Evolutionary conservation across 2,329 filamentous ascomycete species (phyloP).

Genomic region (Penicillium hesseltinei): DNA sequence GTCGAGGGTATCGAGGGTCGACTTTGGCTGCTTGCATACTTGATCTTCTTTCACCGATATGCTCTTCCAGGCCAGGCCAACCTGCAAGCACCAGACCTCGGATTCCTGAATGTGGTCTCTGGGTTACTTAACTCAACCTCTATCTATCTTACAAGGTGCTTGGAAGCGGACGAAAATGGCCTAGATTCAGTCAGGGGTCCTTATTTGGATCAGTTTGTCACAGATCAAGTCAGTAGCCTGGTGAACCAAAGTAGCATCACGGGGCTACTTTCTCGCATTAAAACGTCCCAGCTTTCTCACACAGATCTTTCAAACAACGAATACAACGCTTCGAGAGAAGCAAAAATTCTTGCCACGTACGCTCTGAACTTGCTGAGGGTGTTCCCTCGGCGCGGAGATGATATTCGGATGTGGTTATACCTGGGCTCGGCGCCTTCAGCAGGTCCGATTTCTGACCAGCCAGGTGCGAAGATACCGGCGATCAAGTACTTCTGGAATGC

Average conservation of each 20-base stretch:
- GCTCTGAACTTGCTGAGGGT: constrained; percentile 80
- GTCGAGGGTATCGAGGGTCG: constrained; percentile 43
- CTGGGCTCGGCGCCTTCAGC: constrained; percentile 61
- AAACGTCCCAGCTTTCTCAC: constrained; percentile 26
- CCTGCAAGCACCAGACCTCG: constrained; percentile 48
- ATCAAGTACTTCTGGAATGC: constrained; percentile 84
- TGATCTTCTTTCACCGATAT: constrained; percentile 58
- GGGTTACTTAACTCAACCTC: constrained; percentile 57
- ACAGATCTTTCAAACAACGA: constrained; percentile 22
- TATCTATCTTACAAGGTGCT: constrained; percentile 51
- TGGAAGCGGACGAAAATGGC: constrained; percentile 45
- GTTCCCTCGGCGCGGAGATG: constrained; percentile 77
- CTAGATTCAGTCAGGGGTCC: constrained; percentile 28
- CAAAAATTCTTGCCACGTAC: constrained; percentile 77
- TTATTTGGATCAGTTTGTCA: constrained; percentile 55
- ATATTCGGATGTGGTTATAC: constrained; percentile 93
- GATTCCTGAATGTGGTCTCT: constrained; percentile 58
- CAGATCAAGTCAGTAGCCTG: constrained; percentile 65
- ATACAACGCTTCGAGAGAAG: constrained; percentile 54
- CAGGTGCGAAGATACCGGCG: constrained; percentile 54
- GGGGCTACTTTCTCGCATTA: constrained; percentile 53
- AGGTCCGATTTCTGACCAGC: constrained; percentile 33
- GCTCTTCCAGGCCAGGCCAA: constrained; percentile 40
- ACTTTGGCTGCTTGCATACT: constrained; percentile 58
- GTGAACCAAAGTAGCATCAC: constrained; percentile 74